These are phyloP conservation scores for Eremochloa ophiuroides DNA, from an alignment of 176 grass and related monocot genomes.

Conservation along the genomic window DNA sequence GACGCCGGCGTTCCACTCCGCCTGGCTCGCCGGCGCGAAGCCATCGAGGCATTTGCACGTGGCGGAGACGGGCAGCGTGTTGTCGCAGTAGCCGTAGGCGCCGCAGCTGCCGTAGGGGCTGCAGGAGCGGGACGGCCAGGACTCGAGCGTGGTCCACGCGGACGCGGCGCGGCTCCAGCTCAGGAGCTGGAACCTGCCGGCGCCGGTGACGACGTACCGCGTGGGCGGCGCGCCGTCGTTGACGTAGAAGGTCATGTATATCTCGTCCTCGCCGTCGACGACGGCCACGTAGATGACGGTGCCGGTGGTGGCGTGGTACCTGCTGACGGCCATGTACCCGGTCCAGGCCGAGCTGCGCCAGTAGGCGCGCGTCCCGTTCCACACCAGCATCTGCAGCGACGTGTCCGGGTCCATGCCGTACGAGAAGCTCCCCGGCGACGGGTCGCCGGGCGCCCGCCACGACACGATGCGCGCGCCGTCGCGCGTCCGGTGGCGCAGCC, in stretches of 20 bases:
- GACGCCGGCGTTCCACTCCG: conserved; percentile 2
- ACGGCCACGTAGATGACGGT: not conserved
- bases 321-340: not conserved
- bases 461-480: conserved; percentile 17
- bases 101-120: conserved; percentile 32
- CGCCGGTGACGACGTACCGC: not conserved
- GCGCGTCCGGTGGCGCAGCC: not conserved
- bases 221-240: not conserved
- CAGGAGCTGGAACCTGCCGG: conserved; percentile 6
- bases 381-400: conserved; percentile 23
- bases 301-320: not conserved
- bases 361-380: conserved; percentile 4
- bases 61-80: not conserved
- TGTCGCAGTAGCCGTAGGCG: conserved; percentile 35
- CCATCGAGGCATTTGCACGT: conserved; percentile 43
- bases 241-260: not conserved
- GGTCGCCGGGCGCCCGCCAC: conserved; percentile 32
- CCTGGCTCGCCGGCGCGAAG: conserved; percentile 5
- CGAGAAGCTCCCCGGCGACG: conserved; percentile 32
- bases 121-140: not conserved
- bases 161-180: conserved; percentile 10
- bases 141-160: not conserved
- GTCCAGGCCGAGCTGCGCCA: conserved; percentile 32
- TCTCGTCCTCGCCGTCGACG: not conserved
- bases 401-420: conserved; percentile 42